These are phyloP conservation scores for Eremochloa ophiuroides DNA, from an alignment of 176 grass and related monocot species.

Conservation along the genomic window DNA sequence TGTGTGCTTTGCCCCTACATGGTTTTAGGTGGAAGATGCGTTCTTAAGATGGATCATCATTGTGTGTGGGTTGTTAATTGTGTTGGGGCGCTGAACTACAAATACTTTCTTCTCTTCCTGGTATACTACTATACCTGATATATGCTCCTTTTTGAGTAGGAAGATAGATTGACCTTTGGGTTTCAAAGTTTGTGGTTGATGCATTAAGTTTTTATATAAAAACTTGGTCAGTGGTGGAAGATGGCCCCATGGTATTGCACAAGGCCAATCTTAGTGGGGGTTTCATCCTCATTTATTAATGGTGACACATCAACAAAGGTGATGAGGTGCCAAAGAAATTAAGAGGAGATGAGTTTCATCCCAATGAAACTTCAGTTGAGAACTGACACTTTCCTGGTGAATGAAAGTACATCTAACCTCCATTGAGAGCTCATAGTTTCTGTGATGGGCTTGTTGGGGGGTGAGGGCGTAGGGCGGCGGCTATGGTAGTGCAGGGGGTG, in stretches of 20 bases:
- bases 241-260: background rate
- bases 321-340: background rate
- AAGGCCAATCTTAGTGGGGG: background rate
- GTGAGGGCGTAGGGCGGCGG: no score
- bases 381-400: background rate
- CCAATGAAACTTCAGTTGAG: background rate
- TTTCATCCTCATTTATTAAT: background rate
- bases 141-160: background rate
- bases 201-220: background rate
- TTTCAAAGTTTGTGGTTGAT: background rate
- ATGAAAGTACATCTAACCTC: background rate
- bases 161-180: background rate
- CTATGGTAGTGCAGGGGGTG: no score
- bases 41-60: slow-evolving; percentile 98
- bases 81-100: slow-evolving; percentile 92
- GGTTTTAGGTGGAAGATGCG: slow-evolving; percentile 84
- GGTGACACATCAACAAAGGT: background rate
- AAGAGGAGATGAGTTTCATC: background rate
- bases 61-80: slow-evolving; percentile 99
- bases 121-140: slow-evolving; percentile 44
- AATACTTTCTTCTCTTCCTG: slow-evolving; percentile 97
- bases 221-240: background rate
- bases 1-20: background rate
- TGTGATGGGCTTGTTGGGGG: no score
- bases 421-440: background rate